Evolutionary conservation across 331 rosid genomes (phyloP), one percentile per base, ranked within the genome.

Genomic region (Spiraea crenata): DNA sequence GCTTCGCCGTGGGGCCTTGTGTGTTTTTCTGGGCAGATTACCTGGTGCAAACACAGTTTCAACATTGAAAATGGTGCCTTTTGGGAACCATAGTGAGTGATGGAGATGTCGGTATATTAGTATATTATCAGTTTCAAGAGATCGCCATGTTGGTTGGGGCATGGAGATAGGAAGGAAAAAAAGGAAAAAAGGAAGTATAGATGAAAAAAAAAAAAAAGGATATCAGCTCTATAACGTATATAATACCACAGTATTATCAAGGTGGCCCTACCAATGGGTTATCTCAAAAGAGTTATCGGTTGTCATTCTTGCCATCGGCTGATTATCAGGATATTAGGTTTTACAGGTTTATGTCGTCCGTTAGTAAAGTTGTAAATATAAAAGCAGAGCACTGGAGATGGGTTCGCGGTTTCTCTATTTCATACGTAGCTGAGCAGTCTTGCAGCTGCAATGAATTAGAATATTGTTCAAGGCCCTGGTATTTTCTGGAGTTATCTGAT

Each of bases 291-390:
- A 80, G 77, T 71, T 77, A 13, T 65, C 69, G 75, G 67, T 69
- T 71, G 74, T 60, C 58, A 57, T 71, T 72, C 65, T 11, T 45
- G 75, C 42, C 56, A n/a, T 77, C 78, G 77, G 74, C 72, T 58
- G 62, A 74, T 63, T 71, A 70, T 67, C 66, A 51, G 64, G 69
- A 69, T 72, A 54, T 65, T 69, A 75, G 83, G 84, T 77, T 77
- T 75, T 62, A 49, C 64, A 39, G 73, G 60, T 31, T 61, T 63
- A 47, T 78, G 59, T 66, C 69, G 70, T 61, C 65, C 52, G 50
- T 62, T 61, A 39, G 48, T 83, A 74, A 61, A 75, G 70, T 74
- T 88, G 93, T 88, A 81, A 70, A 88, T 83, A 82, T 58, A 69
- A 69, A 69, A 38, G 0, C 16, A 37, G 12, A 34, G 69, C 17